Base-by-base conservation (phyloP, 768 basidiomycete species). In the Cystoderma amianthinum region DNA sequence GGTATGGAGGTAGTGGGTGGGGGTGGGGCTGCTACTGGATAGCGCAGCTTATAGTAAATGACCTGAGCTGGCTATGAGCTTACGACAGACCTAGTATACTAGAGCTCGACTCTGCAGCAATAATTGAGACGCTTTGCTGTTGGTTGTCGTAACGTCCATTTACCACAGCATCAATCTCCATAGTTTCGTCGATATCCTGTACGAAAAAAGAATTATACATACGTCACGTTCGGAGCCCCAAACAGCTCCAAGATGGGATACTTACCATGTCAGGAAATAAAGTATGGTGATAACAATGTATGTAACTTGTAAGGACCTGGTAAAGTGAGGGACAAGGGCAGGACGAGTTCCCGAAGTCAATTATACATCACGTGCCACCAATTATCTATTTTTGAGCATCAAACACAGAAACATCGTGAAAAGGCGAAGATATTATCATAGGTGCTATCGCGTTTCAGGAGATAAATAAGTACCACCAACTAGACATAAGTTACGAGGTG, bases 401-500 rank as follows among this genome's bases (percentile, higher is more conserved):
- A 15, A 9, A 9, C 28, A 30, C 15, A 30, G 15, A 30, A 15
- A 30, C 28, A 30, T 30, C 28, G 10, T 30, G 10, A 30, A 30
- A 30, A 15, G 28, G 10, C 15, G 9, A 9, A 9, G 28, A 30
- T 30, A 30, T 30, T 15, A 9, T n/a, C n/a, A n/a, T n/a, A n/a
- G n/a, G n/a, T n/a, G n/a, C n/a, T 50, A 64, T 47, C 62, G 50
- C 39, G 64, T 57, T 43, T 84, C 84, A 1, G 78, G 69, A 16
- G 83, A 65, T 32, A 80, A 64, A 56, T 82, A 85, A 32, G 71
- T 72, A 4, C 95, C 95, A 13, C 86, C 85, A 34, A 86, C 89
- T 42, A 98, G 64, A 60, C 91, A 94, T 23, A 99, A 72, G 61
- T 99, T 99, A 11, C 95, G 78, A 20, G 92, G 80, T 6, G 96